These are phyloP conservation scores for Pseudogymnoascus sp. DNA, from an alignment of 2,329 filamentous ascomycete genomes.

Conservation along the genomic window DNA sequence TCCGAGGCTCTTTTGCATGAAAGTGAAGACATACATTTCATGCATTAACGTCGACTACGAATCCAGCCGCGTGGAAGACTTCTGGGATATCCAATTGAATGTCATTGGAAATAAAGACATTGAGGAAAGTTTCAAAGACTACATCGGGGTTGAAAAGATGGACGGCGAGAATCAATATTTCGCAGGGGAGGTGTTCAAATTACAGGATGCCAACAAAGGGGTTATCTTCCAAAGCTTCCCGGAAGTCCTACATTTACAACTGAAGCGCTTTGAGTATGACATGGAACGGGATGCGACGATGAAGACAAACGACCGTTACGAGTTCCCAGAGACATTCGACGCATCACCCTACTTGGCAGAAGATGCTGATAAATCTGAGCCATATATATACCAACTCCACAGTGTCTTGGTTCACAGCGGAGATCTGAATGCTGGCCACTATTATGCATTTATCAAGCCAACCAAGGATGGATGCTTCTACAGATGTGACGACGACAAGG, in stretches of 20 bases:
- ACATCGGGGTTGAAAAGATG: constrained; percentile 92
- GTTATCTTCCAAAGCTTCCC: constrained; percentile 96
- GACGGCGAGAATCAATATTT: constrained; percentile 99
- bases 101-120: constrained; percentile 90
- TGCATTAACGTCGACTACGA: constrained; percentile 99
- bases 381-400: constrained; percentile 88
- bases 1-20: constrained; percentile 87
- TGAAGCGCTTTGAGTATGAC: constrained; percentile 98
- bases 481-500: constrained; percentile 94
- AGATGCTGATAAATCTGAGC: constrained; percentile 77
- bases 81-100: constrained; percentile 98
- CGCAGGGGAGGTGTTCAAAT: constrained; percentile 78
- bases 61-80: constrained; percentile 90
- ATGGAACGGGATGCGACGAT: constrained; percentile 95
- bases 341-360: constrained; percentile 81
- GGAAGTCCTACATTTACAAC: constrained; percentile 84
- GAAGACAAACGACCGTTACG: constrained; percentile 93
- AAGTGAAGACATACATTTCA: constrained; percentile 97
- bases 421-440: constrained; percentile 93
- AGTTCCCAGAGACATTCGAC: constrained; percentile 79
- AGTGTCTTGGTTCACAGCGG: constrained; percentile 95
- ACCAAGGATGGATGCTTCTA: constrained; percentile 91
- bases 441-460: constrained; percentile 95
- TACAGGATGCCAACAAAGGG: constrained; percentile 95
- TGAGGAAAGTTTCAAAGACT: constrained; percentile 91